Evolutionary conservation across 371 early-diverging fungal species (phyloP), one percentile per base, ranked within the genome.

Genomic region (Lichtheimia corymbifera): DNA sequence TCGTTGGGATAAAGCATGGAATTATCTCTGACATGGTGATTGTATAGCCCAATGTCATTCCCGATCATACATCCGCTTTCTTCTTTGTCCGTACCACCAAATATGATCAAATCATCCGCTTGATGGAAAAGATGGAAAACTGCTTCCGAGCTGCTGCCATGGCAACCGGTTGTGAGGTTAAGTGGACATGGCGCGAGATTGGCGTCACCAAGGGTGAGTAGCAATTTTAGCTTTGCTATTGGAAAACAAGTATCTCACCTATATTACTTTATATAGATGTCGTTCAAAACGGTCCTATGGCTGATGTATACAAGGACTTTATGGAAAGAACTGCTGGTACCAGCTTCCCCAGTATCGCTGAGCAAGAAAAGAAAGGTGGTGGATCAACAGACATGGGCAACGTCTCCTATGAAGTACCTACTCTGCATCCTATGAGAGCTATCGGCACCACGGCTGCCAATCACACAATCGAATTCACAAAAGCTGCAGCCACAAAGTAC

Each of bases 301-400:
- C 88, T 6, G 68, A 67, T 45, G 66, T 76, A 12, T 92, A 88
- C 70, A 82, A 82, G 35, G 22, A 67, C 12, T 72, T 87, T 50
- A 85, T 91, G 75, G 65, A 72, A 5, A 70, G 71, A 9, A n/a
- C 42, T 15, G 70, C 72, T 30, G 84, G 85, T 15, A 68, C 82
- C 25, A 59, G 67, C 17, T 84, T 82, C 62, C 52, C 71, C 1
- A 44, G 77, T 4, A 67, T 65, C 9, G 63, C 68, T 2, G 74
- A 68, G 3, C 85, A 85, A 59, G 64, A 77, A 45, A 65, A 70
- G 27, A 72, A 73, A 3, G 77, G 67, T 17, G 72, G 72, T 41
- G 91, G 85, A 0, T 83, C 85, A 1, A 90, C 91, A 1, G 94
- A 94, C 62, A 87, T 92, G 82, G 94, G 93, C 55, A 92, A 93